Evolutionary conservation across 345 rosid genomes (phyloP), one percentile per base, ranked within the genome.

Genomic region (Angophora floribunda): DNA sequence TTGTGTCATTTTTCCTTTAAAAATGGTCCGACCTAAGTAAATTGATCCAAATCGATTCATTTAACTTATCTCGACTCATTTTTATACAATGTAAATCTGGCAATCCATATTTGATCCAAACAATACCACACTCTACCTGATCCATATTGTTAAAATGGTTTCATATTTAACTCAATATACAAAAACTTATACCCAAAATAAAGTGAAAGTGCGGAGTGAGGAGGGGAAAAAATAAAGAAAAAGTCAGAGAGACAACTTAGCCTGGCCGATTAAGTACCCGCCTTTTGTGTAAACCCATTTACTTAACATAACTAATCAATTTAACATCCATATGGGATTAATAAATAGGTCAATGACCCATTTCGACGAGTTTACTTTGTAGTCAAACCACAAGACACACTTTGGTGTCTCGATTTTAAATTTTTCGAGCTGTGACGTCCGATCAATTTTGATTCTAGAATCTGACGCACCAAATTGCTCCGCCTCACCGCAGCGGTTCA

Each of bases 91-190:
- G 12, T 21, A 22, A 5, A 22, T 7, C 24, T 55, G 24, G 28
- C 24, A 28, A 55, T 55, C 17, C 6, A 55, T 55, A 55, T 22
- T 12, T 0, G 21, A 22, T 22, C 24, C 13, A 2, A 55, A 21
- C 3, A 0, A 1, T 21, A 21, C 3, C 6, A 55, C 2, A 55
- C 22, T 2, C 13, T 21, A 22, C 3, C 2, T 9, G 24, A 1
- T 9, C 24, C 5, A 55, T 55, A 22, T 55, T 22, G 0, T 22
- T 55, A 22, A 4, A 55, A 55, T 8, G 0, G 24, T 5, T 55
- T 55, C 0, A 55, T 22, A 55, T 22, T 55, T 55, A 55, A 55
- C 24, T 8, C 22, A 55, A 22, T 22, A 26, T 55, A 55, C 1
- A 9, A 55, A 55, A 22, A 8, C 12, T 22, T 1, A 0, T 21